phyloP scores from a whole-genome alignment of 805 yeast species.

The Yamadazyma philogaea region DNA sequence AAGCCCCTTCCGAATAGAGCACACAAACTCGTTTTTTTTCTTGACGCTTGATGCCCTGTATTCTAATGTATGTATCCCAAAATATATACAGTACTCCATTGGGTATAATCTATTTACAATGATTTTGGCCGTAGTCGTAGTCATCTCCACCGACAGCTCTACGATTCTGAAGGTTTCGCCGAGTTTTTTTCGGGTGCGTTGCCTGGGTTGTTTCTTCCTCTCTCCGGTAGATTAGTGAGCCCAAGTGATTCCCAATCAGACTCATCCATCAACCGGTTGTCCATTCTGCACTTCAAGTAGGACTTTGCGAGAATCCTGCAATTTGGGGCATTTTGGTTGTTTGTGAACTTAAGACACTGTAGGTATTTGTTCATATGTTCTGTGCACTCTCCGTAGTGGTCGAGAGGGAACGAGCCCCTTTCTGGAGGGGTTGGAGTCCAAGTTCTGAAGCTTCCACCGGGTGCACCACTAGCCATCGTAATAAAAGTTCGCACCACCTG shows the following conservation, averaged over 20 bases:
- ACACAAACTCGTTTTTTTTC: too few species aligned
- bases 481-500: neutral
- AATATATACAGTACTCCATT: slow-evolving; percentile 1
- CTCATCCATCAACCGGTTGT: slow-evolving; percentile 48
- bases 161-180: neutral
- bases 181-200: neutral
- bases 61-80: neutral
- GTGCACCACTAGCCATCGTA: slow-evolving; percentile 38
- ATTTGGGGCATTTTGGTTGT: slow-evolving; percentile 85
- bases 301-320: slow-evolving; percentile 81
- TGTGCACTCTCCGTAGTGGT: slow-evolving; percentile 82
- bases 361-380: slow-evolving; percentile 71
- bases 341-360: slow-evolving; percentile 71
- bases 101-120: neutral
- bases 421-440: slow-evolving; percentile 92
- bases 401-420: slow-evolving; percentile 93
- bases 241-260: slow-evolving; percentile 45
- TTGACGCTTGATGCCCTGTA: neutral
- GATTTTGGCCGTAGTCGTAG: neutral
- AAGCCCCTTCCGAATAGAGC: slow-evolving; percentile 4
- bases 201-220: slow-evolving; percentile 6
- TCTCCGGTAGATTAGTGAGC: slow-evolving; percentile 40
- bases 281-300: slow-evolving; percentile 87
- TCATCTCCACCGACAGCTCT: neutral
- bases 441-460: slow-evolving; percentile 30